Conservation (phyloP, 2,329 filamentous ascomycete species). For the Ascomycota sp. region DNA sequence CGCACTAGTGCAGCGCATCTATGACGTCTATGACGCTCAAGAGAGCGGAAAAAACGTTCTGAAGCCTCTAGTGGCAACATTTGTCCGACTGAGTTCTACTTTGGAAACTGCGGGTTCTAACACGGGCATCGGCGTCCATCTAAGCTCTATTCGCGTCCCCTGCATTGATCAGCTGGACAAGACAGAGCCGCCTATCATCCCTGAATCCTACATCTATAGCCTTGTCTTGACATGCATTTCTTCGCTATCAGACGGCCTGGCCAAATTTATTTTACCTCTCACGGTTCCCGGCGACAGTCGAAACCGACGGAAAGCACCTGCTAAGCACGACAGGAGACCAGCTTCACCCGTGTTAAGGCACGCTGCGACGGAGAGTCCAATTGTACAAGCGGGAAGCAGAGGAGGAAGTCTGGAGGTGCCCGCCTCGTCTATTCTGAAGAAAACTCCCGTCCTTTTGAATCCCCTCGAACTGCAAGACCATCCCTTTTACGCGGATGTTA, state of each 20-base stretch:
- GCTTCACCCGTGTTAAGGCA: constrained; percentile 21
- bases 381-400: constrained; percentile 8
- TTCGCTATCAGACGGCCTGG: constrained; percentile 75
- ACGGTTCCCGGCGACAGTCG: constrained; percentile 58
- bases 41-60: constrained; percentile 57
- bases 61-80: constrained; percentile 63
- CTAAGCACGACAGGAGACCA: constrained; percentile 21
- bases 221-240: constrained; percentile 77
- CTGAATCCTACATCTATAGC: constrained; percentile 87
- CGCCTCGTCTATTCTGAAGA: constrained; percentile 40
- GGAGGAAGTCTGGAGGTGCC: constrained; percentile 31
- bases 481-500: constrained; percentile 48
- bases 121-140: constrained; percentile 71
- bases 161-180: constrained; percentile 94
- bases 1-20: constrained; percentile 58
- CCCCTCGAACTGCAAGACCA: constrained; percentile 59
- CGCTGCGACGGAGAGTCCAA: constrained; percentile 13
- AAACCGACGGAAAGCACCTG: constrained; percentile 25
- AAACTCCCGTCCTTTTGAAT: constrained; percentile 64
- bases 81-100: constrained; percentile 79
- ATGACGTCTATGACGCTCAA: constrained; percentile 54
- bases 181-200: constrained; percentile 58
- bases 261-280: constrained; percentile 79
- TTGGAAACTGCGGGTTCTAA: constrained; percentile 45
- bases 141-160: constrained; percentile 71